A percentile compares a stretch with the other conserved stretches of the same genome.
Conservation (phyloP, 108 stramenopile species). For the Fragilariopsis cylindrus region DNA sequence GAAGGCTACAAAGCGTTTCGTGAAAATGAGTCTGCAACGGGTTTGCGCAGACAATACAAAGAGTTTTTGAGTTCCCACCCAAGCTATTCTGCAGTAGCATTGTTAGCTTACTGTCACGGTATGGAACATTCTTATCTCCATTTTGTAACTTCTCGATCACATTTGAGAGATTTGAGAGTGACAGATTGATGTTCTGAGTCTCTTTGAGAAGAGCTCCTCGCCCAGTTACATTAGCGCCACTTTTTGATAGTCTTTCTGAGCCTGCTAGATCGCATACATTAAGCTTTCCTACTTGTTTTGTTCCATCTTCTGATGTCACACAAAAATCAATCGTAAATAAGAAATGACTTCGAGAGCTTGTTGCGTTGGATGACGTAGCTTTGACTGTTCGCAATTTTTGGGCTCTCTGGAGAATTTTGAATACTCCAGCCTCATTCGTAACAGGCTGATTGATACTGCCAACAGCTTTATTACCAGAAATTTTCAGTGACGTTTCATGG, state of each 20-base stretch:
- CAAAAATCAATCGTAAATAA: slow-evolving; percentile 82
- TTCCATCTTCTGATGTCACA: slow-evolving; percentile 48
- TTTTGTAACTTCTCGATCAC: slow-evolving; percentile 87
- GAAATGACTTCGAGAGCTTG: slow-evolving; percentile 82
- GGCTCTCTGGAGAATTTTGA: slow-evolving; percentile 55
- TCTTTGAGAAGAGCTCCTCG: slow-evolving; percentile 72
- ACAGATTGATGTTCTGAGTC: slow-evolving; percentile 88
- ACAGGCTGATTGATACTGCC: slow-evolving; percentile 58
- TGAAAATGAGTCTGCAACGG: slow-evolving; percentile 78
- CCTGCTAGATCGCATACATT: slow-evolving; percentile 92
- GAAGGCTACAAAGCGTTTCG: slow-evolving; percentile 84
- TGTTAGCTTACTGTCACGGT: slow-evolving; percentile 94
- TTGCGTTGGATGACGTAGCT: slow-evolving; percentile 84
- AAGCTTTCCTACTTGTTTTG: slow-evolving; percentile 59
- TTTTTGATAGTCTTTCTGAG: slow-evolving; percentile 87
- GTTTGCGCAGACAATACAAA: slow-evolving; percentile 91
- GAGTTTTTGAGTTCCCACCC: slow-evolving; percentile 85
- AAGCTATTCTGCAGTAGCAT: slow-evolving; percentile 85
- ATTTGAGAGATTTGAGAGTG: slow-evolving; percentile 68
- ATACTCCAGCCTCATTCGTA: slow-evolving; percentile 49
- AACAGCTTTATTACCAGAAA: slow-evolving; percentile 66
- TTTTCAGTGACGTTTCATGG: slow-evolving; percentile 50
- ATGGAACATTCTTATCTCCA: slow-evolving; percentile 79
- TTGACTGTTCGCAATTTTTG: slow-evolving; percentile 76
- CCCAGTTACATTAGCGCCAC: slow-evolving; percentile 65